Conservation (phyloP, 2,329 filamentous ascomycete species). For the Hypoxylon sp. region DNA sequence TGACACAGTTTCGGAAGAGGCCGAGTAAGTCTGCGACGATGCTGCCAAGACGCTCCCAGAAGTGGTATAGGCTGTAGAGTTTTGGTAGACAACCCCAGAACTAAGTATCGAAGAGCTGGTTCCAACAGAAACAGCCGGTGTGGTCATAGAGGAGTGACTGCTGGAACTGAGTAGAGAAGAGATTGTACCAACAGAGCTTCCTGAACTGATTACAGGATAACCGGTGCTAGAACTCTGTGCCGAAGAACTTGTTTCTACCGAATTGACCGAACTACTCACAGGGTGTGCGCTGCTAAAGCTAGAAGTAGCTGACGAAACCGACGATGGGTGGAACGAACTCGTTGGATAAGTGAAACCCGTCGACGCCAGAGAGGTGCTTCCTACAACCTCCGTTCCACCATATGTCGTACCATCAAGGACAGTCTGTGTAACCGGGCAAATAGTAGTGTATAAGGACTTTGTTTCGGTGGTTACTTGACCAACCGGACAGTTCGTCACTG, state of each 20-base stretch:
- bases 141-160: conserved; percentile 4
- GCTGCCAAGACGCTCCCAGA: conserved; percentile 16
- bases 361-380: conserved; percentile 20
- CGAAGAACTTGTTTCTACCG: conserved; percentile 13
- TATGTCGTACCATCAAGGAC: conserved; percentile 52
- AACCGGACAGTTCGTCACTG: conserved; percentile 51
- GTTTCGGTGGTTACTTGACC: conserved; percentile 52
- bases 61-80: conserved; percentile 30
- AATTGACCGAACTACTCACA: conserved; percentile 9
- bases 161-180: conserved; percentile 21
- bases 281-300: conserved; percentile 13
- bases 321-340: conserved; percentile 20
- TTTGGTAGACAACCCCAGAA: conserved; percentile 42
- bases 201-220: conserved; percentile 5
- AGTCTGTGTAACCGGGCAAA: conserved; percentile 54
- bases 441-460: conserved; percentile 53
- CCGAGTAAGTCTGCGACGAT: conserved; percentile 23
- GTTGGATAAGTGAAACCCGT: conserved; percentile 12
- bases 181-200: conserved; percentile 8
- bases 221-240: conserved; percentile 16
- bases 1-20: conserved; percentile 30
- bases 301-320: conserved; percentile 14
- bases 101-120: conserved; percentile 26
- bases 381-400: conserved; percentile 32
- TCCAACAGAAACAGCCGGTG: conserved; percentile 4